A percentile compares a stretch with the other conserved stretches of the same genome.
These are phyloP conservation scores for Eragrostis tef DNA, from an alignment of 202 grass and related monocot species.

Conservation along the genomic window DNA sequence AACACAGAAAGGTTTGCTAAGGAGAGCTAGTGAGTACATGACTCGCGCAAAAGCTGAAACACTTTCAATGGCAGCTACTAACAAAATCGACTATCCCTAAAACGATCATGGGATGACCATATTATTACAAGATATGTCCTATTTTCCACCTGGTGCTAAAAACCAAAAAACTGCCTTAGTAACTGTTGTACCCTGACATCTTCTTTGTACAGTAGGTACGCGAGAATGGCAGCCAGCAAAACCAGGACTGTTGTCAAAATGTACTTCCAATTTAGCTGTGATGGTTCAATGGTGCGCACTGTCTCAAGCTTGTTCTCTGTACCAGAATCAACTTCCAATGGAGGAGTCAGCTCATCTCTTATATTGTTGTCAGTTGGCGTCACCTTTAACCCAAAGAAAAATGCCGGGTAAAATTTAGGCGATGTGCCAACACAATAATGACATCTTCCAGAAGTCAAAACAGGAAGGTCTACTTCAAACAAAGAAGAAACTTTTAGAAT, in stretches of 20 bases:
- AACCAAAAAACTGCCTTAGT: neutral
- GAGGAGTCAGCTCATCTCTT: slow-evolving; percentile 37
- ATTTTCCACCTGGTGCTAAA: neutral
- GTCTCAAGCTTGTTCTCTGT: slow-evolving; percentile 35
- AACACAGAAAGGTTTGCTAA: neutral
- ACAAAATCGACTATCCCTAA: slow-evolving; percentile 26
- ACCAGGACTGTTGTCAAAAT: slow-evolving; percentile 53
- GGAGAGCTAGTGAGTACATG: neutral
- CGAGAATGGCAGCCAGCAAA: slow-evolving; percentile 47
- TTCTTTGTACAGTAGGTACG: slow-evolving; percentile 41
- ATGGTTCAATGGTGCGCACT: slow-evolving; percentile 55
- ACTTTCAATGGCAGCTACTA: neutral
- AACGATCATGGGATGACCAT: neutral
- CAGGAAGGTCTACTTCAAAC: neutral
- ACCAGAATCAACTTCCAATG: slow-evolving; percentile 51
- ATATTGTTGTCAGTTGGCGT: slow-evolving; percentile 21
- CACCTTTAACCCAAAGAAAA: slow-evolving; percentile 46
- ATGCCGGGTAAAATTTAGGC: slow-evolving; percentile 9
- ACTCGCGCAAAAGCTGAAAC: neutral
- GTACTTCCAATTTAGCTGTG: slow-evolving; percentile 55
- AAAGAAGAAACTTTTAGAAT: neutral
- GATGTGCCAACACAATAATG: neutral
- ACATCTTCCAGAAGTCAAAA: neutral
- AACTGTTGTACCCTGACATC: neutral
- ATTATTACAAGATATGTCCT: neutral